Percentiles rank a stretch among this genome's conserved stretches.
Conservation (phyloP, 2,329 filamentous ascomycete species). For the Lasiodiplodia citricola region DNA sequence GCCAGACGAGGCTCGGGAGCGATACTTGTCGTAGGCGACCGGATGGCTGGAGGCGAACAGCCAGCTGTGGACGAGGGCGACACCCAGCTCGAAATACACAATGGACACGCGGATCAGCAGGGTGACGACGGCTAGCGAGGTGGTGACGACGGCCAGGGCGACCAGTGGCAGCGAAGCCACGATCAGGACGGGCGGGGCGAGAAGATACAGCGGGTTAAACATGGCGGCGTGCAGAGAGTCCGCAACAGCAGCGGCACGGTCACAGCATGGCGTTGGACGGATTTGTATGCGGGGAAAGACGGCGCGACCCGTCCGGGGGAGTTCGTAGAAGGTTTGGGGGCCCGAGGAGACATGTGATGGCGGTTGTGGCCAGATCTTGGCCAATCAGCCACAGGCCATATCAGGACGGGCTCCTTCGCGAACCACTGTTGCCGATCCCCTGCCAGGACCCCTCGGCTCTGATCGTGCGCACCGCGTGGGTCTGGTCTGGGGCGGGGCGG, state of each 20-base stretch:
- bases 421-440: background rate
- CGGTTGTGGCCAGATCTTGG: background rate
- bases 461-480: background rate
- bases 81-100: slow-evolving; percentile 49
- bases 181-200: slow-evolving; percentile 45
- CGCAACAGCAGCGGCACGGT: slow-evolving; percentile 6
- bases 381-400: background rate
- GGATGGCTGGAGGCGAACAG: slow-evolving; percentile 34
- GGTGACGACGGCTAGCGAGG: slow-evolving; percentile 44
- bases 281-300: background rate
- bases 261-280: slow-evolving; percentile 13
- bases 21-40: slow-evolving; percentile 28
- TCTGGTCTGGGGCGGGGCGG: background rate
- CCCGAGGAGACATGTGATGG: slow-evolving; percentile 22
- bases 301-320: background rate
- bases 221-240: slow-evolving; percentile 16
- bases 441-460: background rate
- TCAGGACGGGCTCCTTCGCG: background rate
- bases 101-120: slow-evolving; percentile 47
- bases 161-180: slow-evolving; percentile 46
- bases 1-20: slow-evolving; percentile 30
- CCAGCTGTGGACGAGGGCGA: slow-evolving; percentile 47
- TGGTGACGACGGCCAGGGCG: slow-evolving; percentile 46
- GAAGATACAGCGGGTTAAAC: slow-evolving; percentile 36
- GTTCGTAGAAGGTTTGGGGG: background rate